Evolutionary conservation across 371 early-diverging fungal species (phyloP), one percentile per base, ranked within the genome.

Genomic region (Basidiobolus meristosporus): DNA sequence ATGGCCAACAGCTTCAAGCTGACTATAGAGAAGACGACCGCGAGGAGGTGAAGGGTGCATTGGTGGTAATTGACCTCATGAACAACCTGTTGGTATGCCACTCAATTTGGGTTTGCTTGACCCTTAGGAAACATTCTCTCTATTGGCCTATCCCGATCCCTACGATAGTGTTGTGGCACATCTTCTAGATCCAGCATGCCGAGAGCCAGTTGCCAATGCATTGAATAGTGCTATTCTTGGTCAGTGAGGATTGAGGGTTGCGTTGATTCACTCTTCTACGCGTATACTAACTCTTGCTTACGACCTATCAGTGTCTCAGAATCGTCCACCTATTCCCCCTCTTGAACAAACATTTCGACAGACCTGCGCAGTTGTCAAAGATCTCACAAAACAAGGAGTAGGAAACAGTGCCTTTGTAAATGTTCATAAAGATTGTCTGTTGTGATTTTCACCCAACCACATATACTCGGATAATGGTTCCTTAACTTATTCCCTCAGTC

Each of bases 141-240:
- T 86, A 31, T 45, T 86, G 19, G 89, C 88, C 1, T 87, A 90
- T 44, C 54, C 68, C 4, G 69, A 82, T 29, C 68, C 70, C 2
- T 40, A 41, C n/a, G 43, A 62, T 21, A 68, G 68, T 45, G 65
- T 73, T 16, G 56, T 73, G 9, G 42, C 60, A 0, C 56, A 66
- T 42, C 48, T 73, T 22, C 51, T 73, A n/a, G 53, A 58, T 31
- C 46, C 44, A 14, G 33, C 36, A 11, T 57, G 62, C 10, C 61
- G 84, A 10, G 68, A 75, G 42, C 60, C 65, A 17, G 62, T 84
- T 12, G 86, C 82, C 4, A 63, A 64, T 17, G 49, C 66, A 3
- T 58, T 86, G 7, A 83, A 86, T 47, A 52, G 59, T 31, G 82
- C 81, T 7, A 77, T 89, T 33, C 56, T 82, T 15, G 63, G 70